Percentiles rank a stretch among this genome's conserved stretches.
phyloP scores from a whole-genome alignment of 1,139 yeast genomes.

The Debaryomyces psychrophilus region DNA sequence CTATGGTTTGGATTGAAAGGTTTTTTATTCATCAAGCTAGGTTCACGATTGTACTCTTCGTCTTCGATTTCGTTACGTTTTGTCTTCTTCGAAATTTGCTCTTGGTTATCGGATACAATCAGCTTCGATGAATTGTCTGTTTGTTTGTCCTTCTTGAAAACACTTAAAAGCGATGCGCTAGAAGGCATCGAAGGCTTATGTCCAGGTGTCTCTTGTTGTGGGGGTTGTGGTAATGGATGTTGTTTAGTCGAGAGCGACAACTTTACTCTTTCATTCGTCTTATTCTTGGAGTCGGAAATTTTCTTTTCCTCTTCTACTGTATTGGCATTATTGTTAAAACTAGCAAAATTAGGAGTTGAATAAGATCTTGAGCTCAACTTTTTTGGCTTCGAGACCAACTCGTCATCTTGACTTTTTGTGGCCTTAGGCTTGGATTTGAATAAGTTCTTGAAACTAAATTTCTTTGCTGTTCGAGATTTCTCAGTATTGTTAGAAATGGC shows the following conservation, averaged over 20 bases:
- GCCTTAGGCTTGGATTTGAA: conserved; percentile 40
- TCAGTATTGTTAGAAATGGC: conserved; percentile 14
- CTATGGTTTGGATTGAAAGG: conserved; percentile 18
- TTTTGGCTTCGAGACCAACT: conserved; percentile 20
- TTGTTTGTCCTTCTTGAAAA: conserved; percentile 29
- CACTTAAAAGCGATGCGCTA: conserved; percentile 20
- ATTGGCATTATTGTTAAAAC: conserved; percentile 6
- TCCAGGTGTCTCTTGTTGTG: conserved; percentile 10
- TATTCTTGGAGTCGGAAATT: conserved; percentile 5
- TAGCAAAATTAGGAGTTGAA: conserved; percentile 33
- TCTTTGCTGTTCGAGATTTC: conserved; percentile 23
- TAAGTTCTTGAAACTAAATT: conserved; percentile 44
- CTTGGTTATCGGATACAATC: conserved; percentile 6
- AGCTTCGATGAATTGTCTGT: conserved; percentile 21
- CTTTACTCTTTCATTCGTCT: conserved; percentile 12
- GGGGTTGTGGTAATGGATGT: conserved; percentile 18
- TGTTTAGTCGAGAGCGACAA: conserved; percentile 4
- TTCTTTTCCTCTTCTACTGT: conserved; percentile 6
- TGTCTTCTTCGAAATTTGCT: conserved; percentile 9
- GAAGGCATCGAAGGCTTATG: conserved; percentile 6
- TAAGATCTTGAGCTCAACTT: conserved; percentile 30
- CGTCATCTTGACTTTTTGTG: conserved; percentile 17
- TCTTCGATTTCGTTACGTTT: conserved; percentile 3
- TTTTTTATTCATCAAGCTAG: neutral
- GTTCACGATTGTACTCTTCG: neutral